Evolutionary conservation across 169 alveolate genomes (phyloP), one percentile per base, ranked within the genome.

Genomic region (Cryptosporidium felis): DNA sequence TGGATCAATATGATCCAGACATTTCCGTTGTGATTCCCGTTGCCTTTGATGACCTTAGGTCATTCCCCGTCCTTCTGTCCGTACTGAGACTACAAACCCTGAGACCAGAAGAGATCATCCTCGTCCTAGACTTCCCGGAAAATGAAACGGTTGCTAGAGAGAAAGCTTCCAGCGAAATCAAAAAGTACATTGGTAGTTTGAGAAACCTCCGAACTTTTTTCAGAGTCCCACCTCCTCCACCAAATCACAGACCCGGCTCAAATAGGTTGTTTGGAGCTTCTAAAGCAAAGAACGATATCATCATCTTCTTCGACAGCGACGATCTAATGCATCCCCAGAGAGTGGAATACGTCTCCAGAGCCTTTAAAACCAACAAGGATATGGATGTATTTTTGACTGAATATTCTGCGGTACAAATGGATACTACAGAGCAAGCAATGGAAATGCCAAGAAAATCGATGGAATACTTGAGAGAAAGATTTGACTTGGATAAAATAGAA

Each of bases 291-390:
- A 74, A 74, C 41, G 59, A 74, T 21, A 74, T 74, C 0, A 58
- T 74, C n/a, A 34, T 74, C 26, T 74, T 74, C 58, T 74, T 74
- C 9, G 85, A 74, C 21, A 74, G 85, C 21, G 85, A 74, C 36
- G 85, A 74, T 21, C 16, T 74, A 6, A 74, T 74, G 41, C 85
- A 74, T 74, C 85, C 85, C 18, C 85, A 74, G 23, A 60, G 85
- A 16, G 74, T 74, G 0, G 85, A 74, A 18, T 74, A 74, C 36
- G 42, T 74, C 18, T 74, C 85, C 3, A 74, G 85, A 53, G 85
- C 67, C 5, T 74, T 74, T 5, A 74, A 18, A 34, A 36, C 60
- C 14, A 74, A 74, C 51, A 36, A 21, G 10, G 85, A 74, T 5
- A 53, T 74, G 67, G 85, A 74, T 53, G 85, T 59, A 21, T 74